These are phyloP conservation scores for Synchytrium microbalum DNA, from an alignment of 371 early-diverging fungal genomes.

Conservation along the genomic window DNA sequence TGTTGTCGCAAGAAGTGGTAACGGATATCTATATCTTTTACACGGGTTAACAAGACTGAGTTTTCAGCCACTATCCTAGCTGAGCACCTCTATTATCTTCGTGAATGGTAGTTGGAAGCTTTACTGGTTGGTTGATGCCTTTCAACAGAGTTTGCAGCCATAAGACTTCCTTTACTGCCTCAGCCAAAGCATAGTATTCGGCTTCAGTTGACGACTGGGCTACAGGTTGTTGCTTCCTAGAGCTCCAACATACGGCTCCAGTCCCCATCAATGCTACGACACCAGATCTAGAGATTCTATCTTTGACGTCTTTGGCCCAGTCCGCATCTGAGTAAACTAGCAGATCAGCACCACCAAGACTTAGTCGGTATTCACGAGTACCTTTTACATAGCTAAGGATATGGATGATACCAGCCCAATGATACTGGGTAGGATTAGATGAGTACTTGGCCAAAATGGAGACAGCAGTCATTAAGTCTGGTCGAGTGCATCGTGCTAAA, in stretches of 20 bases:
- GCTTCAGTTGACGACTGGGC: slow-evolving; percentile 26
- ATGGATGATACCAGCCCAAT: slow-evolving; percentile 15
- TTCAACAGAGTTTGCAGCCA: slow-evolving; percentile 17
- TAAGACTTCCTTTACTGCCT: slow-evolving; percentile 16
- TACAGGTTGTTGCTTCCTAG: slow-evolving; percentile 21
- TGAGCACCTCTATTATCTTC: slow-evolving; percentile 20
- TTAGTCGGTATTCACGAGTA: slow-evolving; percentile 13
- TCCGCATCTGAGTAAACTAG: slow-evolving; percentile 23
- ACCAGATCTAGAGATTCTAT: slow-evolving; percentile 19
- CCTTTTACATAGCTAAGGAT: slow-evolving; percentile 19
- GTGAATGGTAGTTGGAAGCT: slow-evolving; percentile 12
- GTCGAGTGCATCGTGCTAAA: slow-evolving; percentile 12
- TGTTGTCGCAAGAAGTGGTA: slow-evolving; percentile 19
- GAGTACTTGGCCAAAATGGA: slow-evolving; percentile 6
- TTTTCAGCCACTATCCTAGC: slow-evolving; percentile 15
- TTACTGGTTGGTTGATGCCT: slow-evolving; percentile 10
- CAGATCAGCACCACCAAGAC: slow-evolving; percentile 7
- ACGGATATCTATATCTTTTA: slow-evolving; percentile 23
- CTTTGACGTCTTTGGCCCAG: slow-evolving; percentile 18
- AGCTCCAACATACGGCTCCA: slow-evolving; percentile 15
- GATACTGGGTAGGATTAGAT: background rate
- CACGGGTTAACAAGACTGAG: slow-evolving; percentile 9
- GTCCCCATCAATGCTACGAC: slow-evolving; percentile 17
- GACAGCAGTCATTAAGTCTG: slow-evolving; percentile 17
- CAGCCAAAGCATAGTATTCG: slow-evolving; percentile 17